Percentiles rank a stretch among this genome's conserved stretches.
Evolutionary conservation across 305 asterid genomes (phyloP).

Genomic region (Fraxinus greggii): DNA sequence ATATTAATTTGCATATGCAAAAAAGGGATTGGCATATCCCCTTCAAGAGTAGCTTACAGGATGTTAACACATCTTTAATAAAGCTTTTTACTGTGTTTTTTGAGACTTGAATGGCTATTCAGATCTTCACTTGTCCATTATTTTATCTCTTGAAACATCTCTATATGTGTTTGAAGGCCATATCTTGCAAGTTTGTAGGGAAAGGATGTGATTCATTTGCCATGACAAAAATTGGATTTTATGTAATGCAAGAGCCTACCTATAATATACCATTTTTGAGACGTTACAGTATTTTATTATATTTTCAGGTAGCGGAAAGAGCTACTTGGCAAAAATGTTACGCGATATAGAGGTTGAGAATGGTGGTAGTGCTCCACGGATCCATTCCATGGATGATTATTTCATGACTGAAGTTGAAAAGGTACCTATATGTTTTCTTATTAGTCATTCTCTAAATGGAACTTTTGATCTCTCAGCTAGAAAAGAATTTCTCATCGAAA

Average conservation of each 20-base stretch:
- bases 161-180: background rate
- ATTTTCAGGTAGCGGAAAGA: constrained; percentile 93
- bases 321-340: constrained; percentile 82
- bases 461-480: constrained; percentile 1
- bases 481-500: background rate
- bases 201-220: background rate
- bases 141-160: background rate
- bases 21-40: background rate
- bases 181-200: background rate
- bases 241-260: background rate
- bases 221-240: background rate
- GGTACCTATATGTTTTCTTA: constrained; percentile 38
- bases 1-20: background rate
- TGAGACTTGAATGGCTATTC: background rate
- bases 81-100: background rate
- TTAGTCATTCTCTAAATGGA: constrained; percentile 3
- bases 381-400: constrained; percentile 96
- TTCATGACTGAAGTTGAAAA: constrained; percentile 98
- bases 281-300: background rate
- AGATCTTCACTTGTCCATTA: background rate
- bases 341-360: constrained; percentile 94
- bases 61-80: background rate
- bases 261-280: background rate
- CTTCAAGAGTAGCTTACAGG: background rate
- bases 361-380: constrained; percentile 86